phyloP scores from a whole-genome alignment of 495 filamentous ascomycete genomes.

The Pyrenula aspistea region DNA sequence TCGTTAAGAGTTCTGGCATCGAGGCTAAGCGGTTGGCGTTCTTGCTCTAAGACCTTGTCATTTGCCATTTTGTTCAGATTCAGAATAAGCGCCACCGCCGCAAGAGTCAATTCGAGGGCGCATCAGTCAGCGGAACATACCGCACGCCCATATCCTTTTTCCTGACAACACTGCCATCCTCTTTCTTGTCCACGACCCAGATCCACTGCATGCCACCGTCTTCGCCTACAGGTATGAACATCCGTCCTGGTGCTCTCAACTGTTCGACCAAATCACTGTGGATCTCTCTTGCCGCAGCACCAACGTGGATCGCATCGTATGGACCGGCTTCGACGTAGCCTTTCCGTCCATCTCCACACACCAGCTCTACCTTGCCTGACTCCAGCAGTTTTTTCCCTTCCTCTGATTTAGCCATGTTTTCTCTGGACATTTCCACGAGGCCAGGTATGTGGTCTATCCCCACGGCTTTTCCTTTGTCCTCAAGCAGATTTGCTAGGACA shows the following conservation, averaged over 20 bases:
- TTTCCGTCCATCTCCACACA: constrained; percentile 69
- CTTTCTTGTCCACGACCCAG: constrained; percentile 82
- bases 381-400: constrained; percentile 52
- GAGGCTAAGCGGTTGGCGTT: too few relatives aligned
- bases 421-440: constrained; percentile 57
- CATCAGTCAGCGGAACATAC: constrained; percentile 92
- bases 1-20: too few relatives aligned
- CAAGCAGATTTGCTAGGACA: constrained; percentile 72
- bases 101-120: constrained; percentile 27
- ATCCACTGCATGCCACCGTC: constrained; percentile 54
- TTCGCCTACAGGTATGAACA: constrained; percentile 83
- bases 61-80: too few relatives aligned
- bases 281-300: constrained; percentile 67
- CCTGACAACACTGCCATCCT: constrained; percentile 59
- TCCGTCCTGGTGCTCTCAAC: constrained; percentile 61
- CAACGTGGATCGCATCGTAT: constrained; percentile 92
- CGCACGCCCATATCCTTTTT: constrained; percentile 71
- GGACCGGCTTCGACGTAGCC: constrained; percentile 54
- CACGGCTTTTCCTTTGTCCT: constrained; percentile 49
- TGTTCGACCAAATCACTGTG: constrained; percentile 68
- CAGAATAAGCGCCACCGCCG: background rate
- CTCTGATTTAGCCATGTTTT: constrained; percentile 62
- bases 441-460: constrained; percentile 83
- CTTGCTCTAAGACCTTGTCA: too few relatives aligned
- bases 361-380: constrained; percentile 52